Conservation (phyloP, 2,329 filamentous ascomycete species). For the Xylaria arbuscula region DNA sequence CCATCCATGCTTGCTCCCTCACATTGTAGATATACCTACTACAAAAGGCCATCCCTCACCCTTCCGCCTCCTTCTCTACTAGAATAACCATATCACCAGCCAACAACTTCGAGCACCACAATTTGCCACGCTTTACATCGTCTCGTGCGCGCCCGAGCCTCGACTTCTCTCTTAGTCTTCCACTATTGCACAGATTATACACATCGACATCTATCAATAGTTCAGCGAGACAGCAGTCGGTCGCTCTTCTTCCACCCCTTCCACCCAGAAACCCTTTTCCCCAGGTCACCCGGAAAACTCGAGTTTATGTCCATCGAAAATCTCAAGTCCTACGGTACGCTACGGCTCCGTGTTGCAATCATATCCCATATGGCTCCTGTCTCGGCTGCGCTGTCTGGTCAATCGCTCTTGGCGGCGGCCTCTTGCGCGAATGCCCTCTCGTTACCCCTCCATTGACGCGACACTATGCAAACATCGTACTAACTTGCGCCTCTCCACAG, state of each 20-base stretch:
- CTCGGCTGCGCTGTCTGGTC: neutral
- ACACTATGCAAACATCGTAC: constrained; percentile 14
- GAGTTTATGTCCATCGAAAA: constrained; percentile 99
- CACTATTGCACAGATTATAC: constrained; percentile 19
- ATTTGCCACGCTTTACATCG: constrained; percentile 28
- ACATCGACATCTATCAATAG: constrained; percentile 40
- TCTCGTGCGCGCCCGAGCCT: constrained; percentile 12
- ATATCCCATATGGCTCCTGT: neutral
- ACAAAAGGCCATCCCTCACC: constrained; percentile 36
- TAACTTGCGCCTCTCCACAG: constrained; percentile 60
- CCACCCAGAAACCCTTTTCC: constrained; percentile 62
- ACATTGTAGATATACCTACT: constrained; percentile 5
- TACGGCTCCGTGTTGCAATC: constrained; percentile 58
- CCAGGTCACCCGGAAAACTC: constrained; percentile 71
- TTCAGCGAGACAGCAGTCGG: constrained; percentile 65
- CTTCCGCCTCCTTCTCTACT: constrained; percentile 29
- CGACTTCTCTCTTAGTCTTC: constrained; percentile 19
- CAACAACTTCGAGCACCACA: constrained; percentile 23
- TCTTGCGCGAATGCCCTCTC: constrained; percentile 21
- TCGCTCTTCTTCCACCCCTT: constrained; percentile 58
- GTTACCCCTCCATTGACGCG: constrained; percentile 31
- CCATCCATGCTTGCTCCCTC: constrained; percentile 17
- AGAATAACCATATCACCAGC: constrained; percentile 28
- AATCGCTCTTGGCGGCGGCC: neutral
- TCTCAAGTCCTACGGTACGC: constrained; percentile 95